These are phyloP conservation scores for Kwoniella pini DNA, from an alignment of 768 basidiomycete genomes.

Conservation along the genomic window DNA sequence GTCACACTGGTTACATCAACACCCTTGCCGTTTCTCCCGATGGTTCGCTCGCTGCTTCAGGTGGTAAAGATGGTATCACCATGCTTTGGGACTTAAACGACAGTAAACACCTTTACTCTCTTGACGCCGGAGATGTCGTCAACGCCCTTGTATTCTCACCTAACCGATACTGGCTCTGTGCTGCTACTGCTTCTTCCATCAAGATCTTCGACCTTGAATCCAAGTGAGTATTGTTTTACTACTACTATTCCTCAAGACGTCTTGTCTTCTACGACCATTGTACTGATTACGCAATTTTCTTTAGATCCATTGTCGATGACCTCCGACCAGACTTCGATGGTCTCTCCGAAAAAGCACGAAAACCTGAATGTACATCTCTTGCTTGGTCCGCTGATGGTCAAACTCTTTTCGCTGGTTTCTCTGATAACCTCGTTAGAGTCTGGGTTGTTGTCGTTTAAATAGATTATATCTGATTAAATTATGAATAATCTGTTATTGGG, in stretches of 20 bases:
- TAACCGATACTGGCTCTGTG: slow-evolving; percentile 99
- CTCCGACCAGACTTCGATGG: slow-evolving; percentile 93
- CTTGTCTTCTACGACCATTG: no score
- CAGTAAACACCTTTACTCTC: slow-evolving; percentile 99
- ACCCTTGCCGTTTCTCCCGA: slow-evolving; percentile 98
- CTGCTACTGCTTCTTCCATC: slow-evolving; percentile 93
- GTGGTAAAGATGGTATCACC: slow-evolving; percentile 99
- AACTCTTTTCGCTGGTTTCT: slow-evolving; percentile 95
- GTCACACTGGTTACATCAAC: slow-evolving; percentile 99
- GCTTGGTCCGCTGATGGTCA: slow-evolving; percentile 99
- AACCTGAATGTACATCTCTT: slow-evolving; percentile 84
- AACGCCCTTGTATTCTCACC: slow-evolving; percentile 99
- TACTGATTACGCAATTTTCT: no score
- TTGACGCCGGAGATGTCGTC: slow-evolving; percentile 97
- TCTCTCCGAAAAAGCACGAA: slow-evolving; percentile 61
- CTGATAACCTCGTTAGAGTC: slow-evolving; percentile 75
- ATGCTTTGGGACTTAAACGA: slow-evolving; percentile 99
- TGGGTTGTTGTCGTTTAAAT: slow-evolving; percentile 53
- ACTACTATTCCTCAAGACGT: no score
- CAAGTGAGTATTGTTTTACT: slow-evolving; percentile 80
- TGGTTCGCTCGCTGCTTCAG: slow-evolving; percentile 96
- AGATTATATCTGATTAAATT: slow-evolving; percentile 2
- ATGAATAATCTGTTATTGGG: neutral
- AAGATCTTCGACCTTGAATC: slow-evolving; percentile 99
- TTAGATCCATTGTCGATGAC: slow-evolving; percentile 96